These are phyloP conservation scores for Lepiota brunneoincarnata DNA, from an alignment of 768 basidiomycete genomes.

Conservation along the genomic window DNA sequence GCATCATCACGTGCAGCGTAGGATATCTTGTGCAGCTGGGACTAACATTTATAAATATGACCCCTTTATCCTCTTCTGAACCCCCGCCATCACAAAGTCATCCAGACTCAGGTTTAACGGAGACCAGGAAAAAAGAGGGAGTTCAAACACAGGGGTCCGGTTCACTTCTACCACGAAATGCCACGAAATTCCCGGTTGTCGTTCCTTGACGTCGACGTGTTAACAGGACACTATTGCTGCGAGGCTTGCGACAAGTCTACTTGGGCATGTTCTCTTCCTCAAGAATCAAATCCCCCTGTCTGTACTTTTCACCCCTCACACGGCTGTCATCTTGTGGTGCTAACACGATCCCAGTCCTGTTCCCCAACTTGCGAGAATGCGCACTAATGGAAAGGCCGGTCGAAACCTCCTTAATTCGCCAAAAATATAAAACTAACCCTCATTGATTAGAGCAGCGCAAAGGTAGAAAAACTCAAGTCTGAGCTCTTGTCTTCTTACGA, in stretches of 20 bases:
- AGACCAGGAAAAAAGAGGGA: background rate
- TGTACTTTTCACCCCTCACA: slow-evolving; percentile 24
- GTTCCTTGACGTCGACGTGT: slow-evolving; percentile 46
- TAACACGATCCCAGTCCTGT: slow-evolving; percentile 48
- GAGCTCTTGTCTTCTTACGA: slow-evolving; percentile 69
- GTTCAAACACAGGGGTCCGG: background rate
- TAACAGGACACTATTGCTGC: slow-evolving; percentile 64
- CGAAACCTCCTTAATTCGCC: background rate
- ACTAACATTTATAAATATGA: background rate
- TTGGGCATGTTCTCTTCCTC: slow-evolving; percentile 72
- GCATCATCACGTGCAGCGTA: too few relatives aligned
- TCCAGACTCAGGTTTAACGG: background rate
- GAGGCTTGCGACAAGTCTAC: slow-evolving; percentile 55
- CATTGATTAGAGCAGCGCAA: slow-evolving; percentile 36
- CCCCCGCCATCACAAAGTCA: background rate
- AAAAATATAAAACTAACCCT: background rate
- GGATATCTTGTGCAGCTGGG: too few relatives aligned
- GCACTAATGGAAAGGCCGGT: slow-evolving; percentile 37
- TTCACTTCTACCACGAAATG: background rate
- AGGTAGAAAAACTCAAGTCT: slow-evolving; percentile 53
- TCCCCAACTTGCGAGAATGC: slow-evolving; percentile 57
- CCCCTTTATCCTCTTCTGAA: background rate
- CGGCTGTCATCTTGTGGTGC: background rate
- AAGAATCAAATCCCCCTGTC: slow-evolving; percentile 82
- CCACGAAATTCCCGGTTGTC: slow-evolving; percentile 30